phyloP scores from a whole-genome alignment of 495 filamentous ascomycete genomes.

The Cudoniella acicularis region DNA sequence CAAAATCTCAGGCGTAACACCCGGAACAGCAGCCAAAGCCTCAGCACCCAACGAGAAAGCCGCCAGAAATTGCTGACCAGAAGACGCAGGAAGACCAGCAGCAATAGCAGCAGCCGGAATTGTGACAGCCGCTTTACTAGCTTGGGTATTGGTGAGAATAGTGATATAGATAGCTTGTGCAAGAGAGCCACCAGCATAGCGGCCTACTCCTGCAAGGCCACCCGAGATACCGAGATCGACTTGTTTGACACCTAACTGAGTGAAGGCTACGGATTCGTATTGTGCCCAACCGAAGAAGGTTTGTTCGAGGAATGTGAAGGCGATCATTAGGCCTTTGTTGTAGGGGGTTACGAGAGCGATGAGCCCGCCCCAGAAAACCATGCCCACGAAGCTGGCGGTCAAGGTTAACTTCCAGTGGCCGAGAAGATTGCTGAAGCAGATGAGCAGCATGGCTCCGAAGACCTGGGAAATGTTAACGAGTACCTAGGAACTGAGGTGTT shows the following conservation, averaged over 20 bases:
- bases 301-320: constrained; percentile 23
- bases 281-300: constrained; percentile 31
- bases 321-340: constrained; percentile 28
- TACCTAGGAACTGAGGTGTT: not conserved
- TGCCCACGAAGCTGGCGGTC: constrained; percentile 16
- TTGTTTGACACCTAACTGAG: constrained; percentile 27
- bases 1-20: constrained; percentile 26
- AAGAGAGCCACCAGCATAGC: constrained; percentile 28
- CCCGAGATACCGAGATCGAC: constrained; percentile 26
- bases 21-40: constrained; percentile 27
- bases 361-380: constrained; percentile 24
- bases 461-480: not conserved
- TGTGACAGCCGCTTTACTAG: constrained; percentile 10
- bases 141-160: constrained; percentile 30
- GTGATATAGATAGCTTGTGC: constrained; percentile 32
- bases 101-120: constrained; percentile 27
- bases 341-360: constrained; percentile 26
- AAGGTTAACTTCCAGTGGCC: constrained; percentile 26
- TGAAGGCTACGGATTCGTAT: constrained; percentile 27
- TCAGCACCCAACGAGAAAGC: constrained; percentile 28
- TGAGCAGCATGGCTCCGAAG: constrained; percentile 24
- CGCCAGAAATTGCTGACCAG: constrained; percentile 22
- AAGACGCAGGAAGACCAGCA: constrained; percentile 23
- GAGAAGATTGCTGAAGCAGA: constrained; percentile 23
- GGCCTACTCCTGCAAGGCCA: constrained; percentile 27